These are phyloP conservation scores for Leccinum sublutescens DNA, from an alignment of 768 basidiomycete genomes.

Conservation along the genomic window DNA sequence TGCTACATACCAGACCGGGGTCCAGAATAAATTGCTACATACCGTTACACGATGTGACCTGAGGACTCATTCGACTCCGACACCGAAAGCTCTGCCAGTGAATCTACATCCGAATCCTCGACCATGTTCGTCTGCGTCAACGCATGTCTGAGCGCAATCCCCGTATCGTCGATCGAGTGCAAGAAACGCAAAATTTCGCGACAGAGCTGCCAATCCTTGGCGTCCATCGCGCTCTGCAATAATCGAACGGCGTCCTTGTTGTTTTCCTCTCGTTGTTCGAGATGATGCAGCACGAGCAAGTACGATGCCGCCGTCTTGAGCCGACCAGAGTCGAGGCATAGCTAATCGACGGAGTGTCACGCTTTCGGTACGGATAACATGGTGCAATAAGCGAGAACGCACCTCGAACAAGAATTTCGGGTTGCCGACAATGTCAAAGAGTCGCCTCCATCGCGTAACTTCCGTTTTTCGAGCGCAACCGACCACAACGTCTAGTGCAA, in stretches of 20 bases:
- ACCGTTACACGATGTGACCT: not conserved
- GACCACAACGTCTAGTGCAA: conserved; percentile 88
- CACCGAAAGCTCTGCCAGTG: not conserved
- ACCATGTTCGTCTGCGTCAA: conserved; percentile 49
- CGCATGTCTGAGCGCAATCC: conserved; percentile 63
- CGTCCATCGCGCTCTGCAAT: conserved; percentile 69
- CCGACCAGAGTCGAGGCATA: conserved; percentile 66
- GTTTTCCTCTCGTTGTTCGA: conserved; percentile 82
- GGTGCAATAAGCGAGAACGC: conserved; percentile 11
- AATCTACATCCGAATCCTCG: conserved; percentile 4
- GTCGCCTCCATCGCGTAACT: conserved; percentile 80
- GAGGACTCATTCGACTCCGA: not conserved
- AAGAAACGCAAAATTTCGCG: conserved; percentile 90
- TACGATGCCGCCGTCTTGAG: conserved; percentile 91
- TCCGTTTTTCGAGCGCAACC: conserved; percentile 97
- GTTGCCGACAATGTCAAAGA: conserved; percentile 89
- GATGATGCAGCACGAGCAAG: conserved; percentile 87
- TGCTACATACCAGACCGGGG: too few relatives aligned
- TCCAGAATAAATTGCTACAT: conserved; percentile 2
- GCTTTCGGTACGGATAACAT: not conserved
- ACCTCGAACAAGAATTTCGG: conserved; percentile 93
- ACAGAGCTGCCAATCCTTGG: conserved; percentile 87
- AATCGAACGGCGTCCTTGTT: conserved; percentile 80
- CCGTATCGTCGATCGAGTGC: conserved; percentile 88
- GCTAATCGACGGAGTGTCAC: conserved; percentile 43